Evolutionary conservation across 805 yeast species (phyloP), one percentile per base, ranked within the genome.

Genomic region (Priceomyces melissophilus): DNA sequence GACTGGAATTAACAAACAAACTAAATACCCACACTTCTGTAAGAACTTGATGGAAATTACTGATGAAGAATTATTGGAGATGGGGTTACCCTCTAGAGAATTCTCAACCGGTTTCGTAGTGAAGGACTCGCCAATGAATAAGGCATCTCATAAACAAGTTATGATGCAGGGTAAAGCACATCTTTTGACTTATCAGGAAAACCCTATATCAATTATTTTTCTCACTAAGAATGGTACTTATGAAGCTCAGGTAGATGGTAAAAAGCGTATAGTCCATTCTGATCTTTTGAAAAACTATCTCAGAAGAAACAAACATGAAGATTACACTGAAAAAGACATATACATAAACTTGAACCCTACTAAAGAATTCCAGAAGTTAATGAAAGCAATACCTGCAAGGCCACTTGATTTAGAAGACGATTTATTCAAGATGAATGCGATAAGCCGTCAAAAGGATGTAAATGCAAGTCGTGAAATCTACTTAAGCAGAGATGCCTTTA

Each of bases 71-170:
- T 32, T 57, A 32, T 44, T 41, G 28, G 48, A 41, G 14, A 49
- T 52, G 57, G 61, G 45, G 40, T 56, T 39, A 26, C 54, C 37
- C 34, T 28, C 15, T 33, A 50, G 32, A 58, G 47, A 47, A n/a
- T 42, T 58, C 23, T 50, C 67, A 15, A 75, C 76, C 1, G 77
- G 76, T 0, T 72, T 69, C 50, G 64, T 67, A n/a, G 60, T 59
- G 2, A 51, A 49, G 34, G 37, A 31, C 15, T 50, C 60, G 10
- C 64, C 64, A 3, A 55, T 53, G 57, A 59, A 56, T 34, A 53
- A 57, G 46, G 61, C 63, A 9, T 59, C 65, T 10, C 67, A 63
- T 30, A 38, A 53, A 10, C 69, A 61, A 40, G 70, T 70, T 15
- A 49, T 53, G 47, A 44, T 68, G 43, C 70, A 69, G 47, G 73